phyloP scores from a whole-genome alignment of 2,329 filamentous ascomycete species.

The Zymoseptoria brevis region DNA sequence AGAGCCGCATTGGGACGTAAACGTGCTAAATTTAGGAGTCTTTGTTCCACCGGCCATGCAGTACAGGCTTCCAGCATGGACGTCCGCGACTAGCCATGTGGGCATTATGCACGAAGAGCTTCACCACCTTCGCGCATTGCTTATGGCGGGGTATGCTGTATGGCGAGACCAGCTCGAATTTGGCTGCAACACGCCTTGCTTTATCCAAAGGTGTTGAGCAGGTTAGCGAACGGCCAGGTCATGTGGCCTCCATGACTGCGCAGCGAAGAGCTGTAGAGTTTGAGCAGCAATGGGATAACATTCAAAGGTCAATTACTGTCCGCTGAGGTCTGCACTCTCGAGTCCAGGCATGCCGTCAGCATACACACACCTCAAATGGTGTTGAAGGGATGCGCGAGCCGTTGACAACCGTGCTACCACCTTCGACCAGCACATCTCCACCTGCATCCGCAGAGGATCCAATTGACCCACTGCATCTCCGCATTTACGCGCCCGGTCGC shows the following conservation, averaged over 20 bases:
- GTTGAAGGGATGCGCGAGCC: too few relatives aligned
- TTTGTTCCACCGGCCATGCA: background rate
- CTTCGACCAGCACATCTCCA: too few relatives aligned
- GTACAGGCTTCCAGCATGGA: background rate
- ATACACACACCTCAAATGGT: background rate
- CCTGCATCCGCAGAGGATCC: background rate
- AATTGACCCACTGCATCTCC: background rate
- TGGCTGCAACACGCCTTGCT: background rate
- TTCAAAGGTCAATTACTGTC: background rate
- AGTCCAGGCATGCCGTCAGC: background rate
- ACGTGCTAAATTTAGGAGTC: background rate
- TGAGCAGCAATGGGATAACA: background rate
- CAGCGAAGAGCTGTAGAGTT: background rate
- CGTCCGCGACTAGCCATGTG: background rate
- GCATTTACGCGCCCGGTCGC: background rate
- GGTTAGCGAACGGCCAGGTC: background rate
- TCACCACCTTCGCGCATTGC: background rate
- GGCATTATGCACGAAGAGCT: background rate
- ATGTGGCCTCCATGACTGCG: background rate
- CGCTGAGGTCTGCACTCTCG: background rate
- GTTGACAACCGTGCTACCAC: background rate
- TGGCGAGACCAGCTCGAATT: background rate
- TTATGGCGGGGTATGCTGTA: background rate
- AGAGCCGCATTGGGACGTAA: background rate
- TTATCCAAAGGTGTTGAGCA: background rate